Evolutionary conservation across 257 asterid species (phyloP).

Genomic region (Jacaranda copaia): DNA sequence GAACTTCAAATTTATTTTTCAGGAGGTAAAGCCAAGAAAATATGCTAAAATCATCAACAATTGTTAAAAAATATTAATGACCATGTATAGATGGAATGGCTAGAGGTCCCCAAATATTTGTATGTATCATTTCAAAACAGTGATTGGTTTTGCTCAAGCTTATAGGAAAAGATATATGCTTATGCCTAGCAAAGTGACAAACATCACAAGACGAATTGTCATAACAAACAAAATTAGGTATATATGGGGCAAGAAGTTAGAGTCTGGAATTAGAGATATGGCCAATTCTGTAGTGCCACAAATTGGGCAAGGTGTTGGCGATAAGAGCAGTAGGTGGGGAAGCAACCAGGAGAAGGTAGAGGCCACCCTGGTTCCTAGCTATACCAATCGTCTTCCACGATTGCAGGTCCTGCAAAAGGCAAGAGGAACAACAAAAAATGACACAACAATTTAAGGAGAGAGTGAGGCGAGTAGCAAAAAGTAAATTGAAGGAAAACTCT

Average conservation of each 20-base stretch:
- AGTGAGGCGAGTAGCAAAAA: too few relatives aligned
- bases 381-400: too few relatives aligned
- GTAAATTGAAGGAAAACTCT: too few relatives aligned
- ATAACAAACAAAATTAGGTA: background rate
- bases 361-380: too few relatives aligned
- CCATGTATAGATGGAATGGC: background rate
- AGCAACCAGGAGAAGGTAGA: background rate
- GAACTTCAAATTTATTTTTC: background rate
- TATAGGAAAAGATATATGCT: background rate
- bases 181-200: background rate
- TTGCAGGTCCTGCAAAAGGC: too few relatives aligned
- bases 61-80: background rate
- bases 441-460: too few relatives aligned
- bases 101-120: background rate
- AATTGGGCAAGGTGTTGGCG: background rate
- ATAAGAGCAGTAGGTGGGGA: background rate
- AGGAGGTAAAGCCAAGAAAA: background rate
- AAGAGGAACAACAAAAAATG: too few relatives aligned
- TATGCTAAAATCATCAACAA: background rate
- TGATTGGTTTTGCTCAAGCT: background rate
- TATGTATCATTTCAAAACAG: background rate
- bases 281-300: background rate
- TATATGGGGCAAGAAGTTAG: background rate
- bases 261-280: background rate
- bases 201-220: background rate